These are phyloP conservation scores for Diaporthe sp. DNA, from an alignment of 2,329 filamentous ascomycete genomes.

Conservation along the genomic window DNA sequence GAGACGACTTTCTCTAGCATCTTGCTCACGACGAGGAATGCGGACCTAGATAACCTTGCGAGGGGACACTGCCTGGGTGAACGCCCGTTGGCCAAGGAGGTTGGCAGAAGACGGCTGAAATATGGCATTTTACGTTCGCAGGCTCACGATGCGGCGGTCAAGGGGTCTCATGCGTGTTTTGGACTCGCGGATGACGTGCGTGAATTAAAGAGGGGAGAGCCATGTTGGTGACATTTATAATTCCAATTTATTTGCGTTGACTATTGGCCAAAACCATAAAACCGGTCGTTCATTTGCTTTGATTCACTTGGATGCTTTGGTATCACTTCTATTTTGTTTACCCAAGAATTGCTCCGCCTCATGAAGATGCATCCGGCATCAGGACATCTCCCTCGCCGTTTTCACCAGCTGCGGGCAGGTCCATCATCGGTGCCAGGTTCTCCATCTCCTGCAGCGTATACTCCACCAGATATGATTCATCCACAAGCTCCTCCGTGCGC, in stretches of 20 bases:
- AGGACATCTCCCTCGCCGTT: constrained; percentile 45
- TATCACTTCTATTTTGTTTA: constrained; percentile 21
- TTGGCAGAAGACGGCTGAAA: neutral
- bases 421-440: constrained; percentile 66
- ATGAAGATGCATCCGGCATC: constrained; percentile 47
- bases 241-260: neutral
- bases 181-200: neutral
- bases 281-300: neutral
- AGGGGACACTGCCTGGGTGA: neutral
- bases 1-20: neutral
- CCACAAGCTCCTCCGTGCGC: constrained; percentile 88
- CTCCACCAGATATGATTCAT: constrained; percentile 94
- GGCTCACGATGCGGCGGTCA: no score
- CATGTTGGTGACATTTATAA: neutral
- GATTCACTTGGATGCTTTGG: constrained; percentile 5
- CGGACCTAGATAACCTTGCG: neutral
- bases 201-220: neutral
- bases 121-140: neutral
- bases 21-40: constrained; percentile 12
- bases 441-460: constrained; percentile 97
- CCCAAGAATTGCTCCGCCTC: neutral
- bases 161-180: neutral
- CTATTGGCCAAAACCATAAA: neutral
- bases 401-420: constrained; percentile 40
- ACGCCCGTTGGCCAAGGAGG: neutral